Evolutionary conservation across 139 green algal species (phyloP).

Genomic region (Ulvella scutata): DNA sequence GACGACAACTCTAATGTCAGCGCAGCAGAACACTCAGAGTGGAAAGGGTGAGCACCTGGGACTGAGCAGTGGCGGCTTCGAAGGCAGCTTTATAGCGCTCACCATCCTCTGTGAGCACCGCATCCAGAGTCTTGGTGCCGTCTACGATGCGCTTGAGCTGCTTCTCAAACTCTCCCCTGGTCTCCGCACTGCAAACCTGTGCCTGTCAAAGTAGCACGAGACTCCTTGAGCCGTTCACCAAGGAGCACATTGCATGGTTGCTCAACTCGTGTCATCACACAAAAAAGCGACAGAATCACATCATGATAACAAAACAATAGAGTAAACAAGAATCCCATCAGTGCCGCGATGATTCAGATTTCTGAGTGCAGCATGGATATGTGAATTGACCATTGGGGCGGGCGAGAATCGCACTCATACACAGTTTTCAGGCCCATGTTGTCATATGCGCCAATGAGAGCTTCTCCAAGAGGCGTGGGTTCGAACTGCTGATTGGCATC

Average conservation of each 20-base stretch:
- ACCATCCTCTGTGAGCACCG: not conserved
- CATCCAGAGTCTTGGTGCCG: not conserved
- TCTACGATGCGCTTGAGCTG: not conserved
- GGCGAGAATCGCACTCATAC: not conserved
- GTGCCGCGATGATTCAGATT: not conserved
- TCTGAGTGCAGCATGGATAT: not conserved
- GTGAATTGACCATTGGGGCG: no score
- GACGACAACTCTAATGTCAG: no score
- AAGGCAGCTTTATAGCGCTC: not conserved
- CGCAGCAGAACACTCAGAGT: no score
- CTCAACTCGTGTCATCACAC: constrained; percentile 8
- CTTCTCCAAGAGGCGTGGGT: constrained; percentile 68
- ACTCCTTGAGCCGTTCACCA: no score
- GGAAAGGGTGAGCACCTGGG: not conserved
- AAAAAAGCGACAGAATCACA: not conserved
- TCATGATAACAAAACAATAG: constrained; percentile 25
- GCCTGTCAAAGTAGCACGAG: no score
- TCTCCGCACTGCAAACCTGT: constrained; percentile 2
- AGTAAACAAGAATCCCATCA: not conserved
- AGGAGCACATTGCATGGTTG: not conserved
- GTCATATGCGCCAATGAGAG: constrained; percentile 62
- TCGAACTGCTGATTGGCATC: constrained; percentile 52
- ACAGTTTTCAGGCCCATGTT: constrained; percentile 26
- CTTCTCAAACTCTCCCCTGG: not conserved
- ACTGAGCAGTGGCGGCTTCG: not conserved